Evolutionary conservation across 345 rosid genomes (phyloP).

Genomic region (Moricandia moricandioides): DNA sequence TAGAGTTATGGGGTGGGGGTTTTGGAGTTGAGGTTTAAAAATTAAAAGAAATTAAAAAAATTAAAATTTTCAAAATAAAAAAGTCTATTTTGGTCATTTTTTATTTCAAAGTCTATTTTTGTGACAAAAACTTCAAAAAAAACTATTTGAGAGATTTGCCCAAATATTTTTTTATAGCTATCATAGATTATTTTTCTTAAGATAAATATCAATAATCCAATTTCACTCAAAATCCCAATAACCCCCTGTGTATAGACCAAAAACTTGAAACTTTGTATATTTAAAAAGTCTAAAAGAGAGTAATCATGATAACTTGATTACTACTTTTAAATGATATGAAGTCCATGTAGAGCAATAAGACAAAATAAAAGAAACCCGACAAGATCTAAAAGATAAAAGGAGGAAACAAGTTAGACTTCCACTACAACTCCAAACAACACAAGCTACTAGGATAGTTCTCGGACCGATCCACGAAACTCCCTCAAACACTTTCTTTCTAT

Average conservation of each 20-base stretch:
- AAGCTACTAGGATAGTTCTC: conserved; percentile 27
- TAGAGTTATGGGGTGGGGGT: too few relatives aligned
- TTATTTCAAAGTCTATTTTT: too few relatives aligned
- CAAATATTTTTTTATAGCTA: too few relatives aligned
- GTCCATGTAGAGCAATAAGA: conserved; percentile 12
- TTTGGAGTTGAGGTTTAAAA: too few relatives aligned
- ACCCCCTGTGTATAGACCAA: background rate
- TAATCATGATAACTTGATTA: conserved; percentile 22
- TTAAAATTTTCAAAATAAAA: too few relatives aligned
- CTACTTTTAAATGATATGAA: conserved; percentile 11
- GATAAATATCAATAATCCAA: background rate
- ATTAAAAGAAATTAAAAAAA: too few relatives aligned
- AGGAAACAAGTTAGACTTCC: conserved; percentile 20
- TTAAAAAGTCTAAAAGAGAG: background rate
- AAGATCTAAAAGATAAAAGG: conserved; percentile 1
- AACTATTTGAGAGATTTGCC: too few relatives aligned
- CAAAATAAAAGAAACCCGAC: conserved; percentile 6
- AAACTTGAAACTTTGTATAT: background rate
- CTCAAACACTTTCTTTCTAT: conserved; percentile 10
- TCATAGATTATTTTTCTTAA: too few relatives aligned
- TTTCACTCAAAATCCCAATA: background rate
- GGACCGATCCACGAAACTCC: conserved; percentile 35
- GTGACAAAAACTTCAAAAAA: too few relatives aligned
- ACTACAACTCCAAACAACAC: conserved; percentile 4
- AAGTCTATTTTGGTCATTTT: too few relatives aligned